Conservation (phyloP, 2,329 filamentous ascomycete species). For the Colletotrichum aenigma region DNA sequence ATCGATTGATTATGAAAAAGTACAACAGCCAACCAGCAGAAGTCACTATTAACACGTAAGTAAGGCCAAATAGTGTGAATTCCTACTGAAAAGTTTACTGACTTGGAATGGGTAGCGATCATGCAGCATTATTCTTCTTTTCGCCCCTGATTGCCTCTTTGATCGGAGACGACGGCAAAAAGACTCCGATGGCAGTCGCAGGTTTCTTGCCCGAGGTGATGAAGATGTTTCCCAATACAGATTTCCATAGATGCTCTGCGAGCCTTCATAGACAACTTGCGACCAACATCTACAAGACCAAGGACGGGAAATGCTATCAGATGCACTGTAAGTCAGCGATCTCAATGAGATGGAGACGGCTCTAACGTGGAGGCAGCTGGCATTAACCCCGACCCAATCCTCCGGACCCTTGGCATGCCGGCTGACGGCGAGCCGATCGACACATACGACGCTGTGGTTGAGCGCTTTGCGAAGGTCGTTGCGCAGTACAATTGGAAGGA, state of each 20-base stretch:
- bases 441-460: constrained; percentile 24
- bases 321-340: constrained; percentile 14
- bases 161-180: constrained; percentile 4
- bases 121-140: constrained; percentile 16
- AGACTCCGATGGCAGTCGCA: constrained; percentile 10
- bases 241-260: not conserved
- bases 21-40: constrained; percentile 43
- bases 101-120: not conserved
- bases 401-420: constrained; percentile 21
- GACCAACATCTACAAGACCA: constrained; percentile 30
- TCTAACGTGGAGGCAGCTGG: not conserved
- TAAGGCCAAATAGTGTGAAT: no score
- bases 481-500: constrained; percentile 23
- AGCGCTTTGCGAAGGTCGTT: constrained; percentile 12
- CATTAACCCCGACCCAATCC: constrained; percentile 21
- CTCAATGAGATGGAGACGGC: not conserved
- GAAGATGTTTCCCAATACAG: constrained; percentile 12
- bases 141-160: constrained; percentile 5
- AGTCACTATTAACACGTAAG: constrained; percentile 50
- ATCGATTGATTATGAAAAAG: constrained; percentile 47
- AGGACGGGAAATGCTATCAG: constrained; percentile 26
- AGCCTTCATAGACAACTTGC: constrained; percentile 5
- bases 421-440: constrained; percentile 23
- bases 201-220: constrained; percentile 3
- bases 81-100: not conserved